phyloP scores from a whole-genome alignment of 2,329 filamentous ascomycete species.

The Colletotrichum chrysophilum region DNA sequence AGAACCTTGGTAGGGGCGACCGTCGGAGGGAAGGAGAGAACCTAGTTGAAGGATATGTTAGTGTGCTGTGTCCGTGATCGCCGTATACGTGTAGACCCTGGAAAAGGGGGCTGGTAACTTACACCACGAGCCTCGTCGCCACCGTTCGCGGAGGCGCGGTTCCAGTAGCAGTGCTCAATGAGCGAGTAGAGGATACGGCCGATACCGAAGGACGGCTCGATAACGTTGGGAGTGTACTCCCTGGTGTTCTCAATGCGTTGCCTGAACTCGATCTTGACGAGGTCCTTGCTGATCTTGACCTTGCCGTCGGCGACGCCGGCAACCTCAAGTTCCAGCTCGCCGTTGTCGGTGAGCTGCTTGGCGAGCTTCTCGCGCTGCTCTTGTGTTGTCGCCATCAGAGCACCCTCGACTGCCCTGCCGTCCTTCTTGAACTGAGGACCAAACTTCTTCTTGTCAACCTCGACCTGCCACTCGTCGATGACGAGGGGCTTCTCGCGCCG shows the following conservation, averaged over 20 bases:
- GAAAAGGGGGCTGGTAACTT: constrained; percentile 46
- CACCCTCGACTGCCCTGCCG: constrained; percentile 82
- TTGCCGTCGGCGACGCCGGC: constrained; percentile 70
- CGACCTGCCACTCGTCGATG: constrained; percentile 86
- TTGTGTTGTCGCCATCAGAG: constrained; percentile 77
- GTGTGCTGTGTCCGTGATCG: constrained; percentile 46
- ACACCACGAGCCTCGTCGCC: constrained; percentile 86
- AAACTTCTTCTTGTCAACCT: constrained; percentile 94
- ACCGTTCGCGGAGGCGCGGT: constrained; percentile 64
- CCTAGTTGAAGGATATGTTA: constrained; percentile 34
- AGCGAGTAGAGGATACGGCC: constrained; percentile 92
- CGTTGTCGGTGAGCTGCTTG: constrained; percentile 73
- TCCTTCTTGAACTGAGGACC: constrained; percentile 96
- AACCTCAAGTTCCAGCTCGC: constrained; percentile 80
- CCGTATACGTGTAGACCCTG: neutral
- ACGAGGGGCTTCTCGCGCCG: constrained; percentile 77
- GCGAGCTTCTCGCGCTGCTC: constrained; percentile 81
- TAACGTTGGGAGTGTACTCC: constrained; percentile 94
- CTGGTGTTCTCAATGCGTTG: constrained; percentile 83
- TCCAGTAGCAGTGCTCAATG: constrained; percentile 97
- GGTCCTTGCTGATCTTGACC: constrained; percentile 79
- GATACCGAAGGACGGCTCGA: constrained; percentile 97
- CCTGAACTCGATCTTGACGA: constrained; percentile 83
- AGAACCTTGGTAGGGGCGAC: constrained; percentile 96
- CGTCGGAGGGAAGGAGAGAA: constrained; percentile 60